Base-by-base conservation (phyloP, 2,329 filamentous ascomycete genomes). In the Graphilbum sp. region DNA sequence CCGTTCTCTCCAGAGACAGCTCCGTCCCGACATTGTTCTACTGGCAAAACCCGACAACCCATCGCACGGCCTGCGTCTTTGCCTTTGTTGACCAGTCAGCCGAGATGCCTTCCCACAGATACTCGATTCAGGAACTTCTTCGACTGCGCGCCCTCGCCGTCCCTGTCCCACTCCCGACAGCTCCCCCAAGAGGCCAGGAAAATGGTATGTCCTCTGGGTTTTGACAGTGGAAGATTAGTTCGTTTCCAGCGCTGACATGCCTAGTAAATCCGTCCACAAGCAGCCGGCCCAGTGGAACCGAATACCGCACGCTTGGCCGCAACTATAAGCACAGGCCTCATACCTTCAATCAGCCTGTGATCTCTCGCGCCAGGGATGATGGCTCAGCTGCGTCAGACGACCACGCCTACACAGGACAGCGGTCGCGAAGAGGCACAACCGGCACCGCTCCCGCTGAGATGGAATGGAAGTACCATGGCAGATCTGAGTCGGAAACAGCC, bases 401-500 rank as follows among this genome's bases (percentile, higher is more conserved):
- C 32, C 43, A 57, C 13, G 24, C 41, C 3, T 43, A 37, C 34
- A 30, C 36, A 50, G 27, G 53, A 47, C 20, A 58, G 56, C 36
- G 32, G 3, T 18, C 15, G 6, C 36, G 29, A 2, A 35, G 38
- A 9, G 42, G 38, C 2, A 27, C 23, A 5, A 16, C 15, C 4
- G n/a, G 13, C 9, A 13, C 32, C 19, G 36, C 49, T 56, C 13
- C 59, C 9, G 17, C 32, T 11, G 41, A 45, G 16, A 32, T 36
- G 20, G 46, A 37, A 43, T 45, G 34, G 46, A 51, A 31, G 42
- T 48, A 35, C 49, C 58, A 41, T 58, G 61, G 59, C 55, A 57
- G 43, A 69, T 66, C 42, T 55, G 58, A 29, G 61, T 65, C 36
- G 56, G 67, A 38, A 59, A 54, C 35, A 59, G 59, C 16, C 59